Conservation (phyloP, 2,329 filamentous ascomycete species). For the Fusarium coicis region DNA sequence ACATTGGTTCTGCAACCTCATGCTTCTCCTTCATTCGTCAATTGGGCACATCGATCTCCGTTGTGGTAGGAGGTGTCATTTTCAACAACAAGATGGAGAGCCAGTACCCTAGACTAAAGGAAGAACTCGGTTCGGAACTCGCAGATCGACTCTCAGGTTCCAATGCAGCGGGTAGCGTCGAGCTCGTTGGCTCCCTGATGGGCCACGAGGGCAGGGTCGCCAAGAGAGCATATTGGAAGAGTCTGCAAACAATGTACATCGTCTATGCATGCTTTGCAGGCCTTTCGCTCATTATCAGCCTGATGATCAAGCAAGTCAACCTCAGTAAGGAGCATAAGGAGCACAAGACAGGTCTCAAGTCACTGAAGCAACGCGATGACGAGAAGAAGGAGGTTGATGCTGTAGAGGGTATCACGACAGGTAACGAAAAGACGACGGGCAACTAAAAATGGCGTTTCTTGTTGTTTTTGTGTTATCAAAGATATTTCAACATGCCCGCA, state of each 20-base stretch:
- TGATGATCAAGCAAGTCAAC: constrained; percentile 60
- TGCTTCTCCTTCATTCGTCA: constrained; percentile 76
- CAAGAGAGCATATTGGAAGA: constrained; percentile 59
- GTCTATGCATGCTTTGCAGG: constrained; percentile 63
- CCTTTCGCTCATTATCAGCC: constrained; percentile 58
- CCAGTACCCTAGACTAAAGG: constrained; percentile 59
- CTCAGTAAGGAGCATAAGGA: constrained; percentile 67
- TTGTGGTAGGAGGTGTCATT: constrained; percentile 80
- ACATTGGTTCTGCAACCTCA: constrained; percentile 75
- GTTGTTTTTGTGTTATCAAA: neutral
- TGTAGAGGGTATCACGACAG: neutral
- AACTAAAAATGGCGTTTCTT: constrained; percentile 6
- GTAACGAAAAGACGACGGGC: constrained; percentile 26
- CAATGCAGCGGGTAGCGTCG: constrained; percentile 69
- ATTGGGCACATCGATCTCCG: constrained; percentile 72
- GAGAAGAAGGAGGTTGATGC: constrained; percentile 16
- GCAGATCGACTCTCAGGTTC: constrained; percentile 66
- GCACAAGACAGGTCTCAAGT: constrained; percentile 67
- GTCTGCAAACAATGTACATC: constrained; percentile 67
- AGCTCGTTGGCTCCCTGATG: constrained; percentile 64
- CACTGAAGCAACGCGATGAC: constrained; percentile 49
- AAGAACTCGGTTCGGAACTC: constrained; percentile 60
- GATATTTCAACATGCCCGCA: neutral
- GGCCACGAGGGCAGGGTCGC: constrained; percentile 56
- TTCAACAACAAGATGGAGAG: constrained; percentile 80